These are phyloP conservation scores for Ceratobasidium sp. DNA, from an alignment of 1,284 basidiomycete genomes.

Conservation along the genomic window DNA sequence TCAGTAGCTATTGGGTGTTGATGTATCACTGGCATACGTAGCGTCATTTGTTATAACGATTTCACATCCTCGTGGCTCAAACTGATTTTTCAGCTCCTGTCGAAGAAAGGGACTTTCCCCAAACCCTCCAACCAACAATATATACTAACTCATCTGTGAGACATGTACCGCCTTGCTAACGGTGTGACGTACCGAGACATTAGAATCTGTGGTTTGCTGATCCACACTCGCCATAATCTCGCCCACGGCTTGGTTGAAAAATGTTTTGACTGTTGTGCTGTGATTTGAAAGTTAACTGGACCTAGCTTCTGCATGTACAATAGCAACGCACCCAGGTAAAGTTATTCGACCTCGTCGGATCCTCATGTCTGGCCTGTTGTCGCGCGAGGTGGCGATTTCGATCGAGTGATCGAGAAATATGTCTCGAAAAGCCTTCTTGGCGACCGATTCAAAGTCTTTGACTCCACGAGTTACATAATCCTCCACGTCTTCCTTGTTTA, in stretches of 20 bases:
- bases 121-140: constrained; percentile 43
- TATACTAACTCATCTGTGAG: constrained; percentile 10
- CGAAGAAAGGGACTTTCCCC: constrained; percentile 42
- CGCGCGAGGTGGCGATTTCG: constrained; percentile 24
- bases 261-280: constrained; percentile 19
- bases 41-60: constrained; percentile 39
- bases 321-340: constrained; percentile 9
- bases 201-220: background rate
- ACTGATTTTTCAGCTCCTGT: constrained; percentile 6
- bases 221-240: constrained; percentile 22
- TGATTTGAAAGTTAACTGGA: background rate
- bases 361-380: constrained; percentile 23
- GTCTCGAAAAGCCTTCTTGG: constrained; percentile 18
- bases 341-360: constrained; percentile 31
- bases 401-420: constrained; percentile 1
- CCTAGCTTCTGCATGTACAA: background rate
- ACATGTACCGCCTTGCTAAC: no score
- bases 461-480: constrained; percentile 22
- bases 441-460: constrained; percentile 34
- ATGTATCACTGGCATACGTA: constrained; percentile 24
- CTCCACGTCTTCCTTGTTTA: constrained; percentile 4
- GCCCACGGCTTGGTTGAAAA: constrained; percentile 19
- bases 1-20: background rate
- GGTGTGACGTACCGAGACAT: constrained; percentile 6
- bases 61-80: constrained; percentile 15